phyloP scores from a whole-genome alignment of 1,284 basidiomycete species.

The Pholiota adiposa region DNA sequence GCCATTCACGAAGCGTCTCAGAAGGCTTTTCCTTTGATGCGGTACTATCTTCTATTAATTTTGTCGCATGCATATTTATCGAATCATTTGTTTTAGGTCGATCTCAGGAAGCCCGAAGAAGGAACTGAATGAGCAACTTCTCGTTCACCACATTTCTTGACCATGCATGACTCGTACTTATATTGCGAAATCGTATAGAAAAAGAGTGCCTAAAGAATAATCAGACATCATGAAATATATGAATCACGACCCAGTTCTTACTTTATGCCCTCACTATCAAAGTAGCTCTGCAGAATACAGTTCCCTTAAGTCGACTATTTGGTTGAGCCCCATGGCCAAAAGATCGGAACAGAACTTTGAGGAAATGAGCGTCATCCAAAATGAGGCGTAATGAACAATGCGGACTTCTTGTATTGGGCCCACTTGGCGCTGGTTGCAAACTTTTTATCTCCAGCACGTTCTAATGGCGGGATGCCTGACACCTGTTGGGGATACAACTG shows the following conservation, averaged over 20 bases:
- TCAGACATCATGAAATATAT: too few species aligned
- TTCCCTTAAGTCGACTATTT: conserved; percentile 14
- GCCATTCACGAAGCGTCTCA: neutral
- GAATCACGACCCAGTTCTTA: too few species aligned
- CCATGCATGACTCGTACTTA: too few species aligned
- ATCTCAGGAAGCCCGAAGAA: too few species aligned
- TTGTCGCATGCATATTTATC: neutral
- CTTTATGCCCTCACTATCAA: too few species aligned
- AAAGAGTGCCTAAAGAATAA: too few species aligned
- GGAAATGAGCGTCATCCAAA: neutral
- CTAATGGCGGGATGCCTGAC: conserved; percentile 74
- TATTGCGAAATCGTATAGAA: too few species aligned
- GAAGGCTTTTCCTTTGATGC: neutral
- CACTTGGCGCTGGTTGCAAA: conserved; percentile 68
- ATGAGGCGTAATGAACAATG: neutral
- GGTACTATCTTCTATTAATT: neutral
- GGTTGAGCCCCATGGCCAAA: conserved; percentile 43
- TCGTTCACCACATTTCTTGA: too few species aligned
- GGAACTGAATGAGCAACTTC: too few species aligned
- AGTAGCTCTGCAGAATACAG: too few species aligned
- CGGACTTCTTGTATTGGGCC: conserved; percentile 69
- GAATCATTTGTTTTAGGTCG: too few species aligned
- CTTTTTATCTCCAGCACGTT: conserved; percentile 68
- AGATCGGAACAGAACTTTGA: conserved; percentile 37
- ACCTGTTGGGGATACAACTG: conserved; percentile 36